A percentile compares a stretch with the other conserved stretches of the same genome.
These are phyloP conservation scores for Paecilomyces niveus DNA, from an alignment of 2,329 filamentous ascomycete species.

Conservation along the genomic window DNA sequence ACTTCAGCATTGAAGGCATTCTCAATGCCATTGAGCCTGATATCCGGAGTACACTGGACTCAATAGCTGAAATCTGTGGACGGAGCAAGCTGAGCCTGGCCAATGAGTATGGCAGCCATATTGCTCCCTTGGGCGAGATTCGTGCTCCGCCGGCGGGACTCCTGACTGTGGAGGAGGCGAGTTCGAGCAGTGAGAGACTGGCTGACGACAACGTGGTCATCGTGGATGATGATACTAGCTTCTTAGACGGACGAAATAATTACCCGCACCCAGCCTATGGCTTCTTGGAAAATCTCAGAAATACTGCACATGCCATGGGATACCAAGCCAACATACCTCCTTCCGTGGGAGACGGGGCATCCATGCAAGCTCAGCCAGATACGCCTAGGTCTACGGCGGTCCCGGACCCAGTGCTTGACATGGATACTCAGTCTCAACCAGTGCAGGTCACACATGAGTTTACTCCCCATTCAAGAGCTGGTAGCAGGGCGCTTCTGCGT, in stretches of 20 bases:
- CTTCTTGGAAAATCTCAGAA: slow-evolving; percentile 27
- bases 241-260: slow-evolving; percentile 27
- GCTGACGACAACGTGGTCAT: slow-evolving; percentile 29
- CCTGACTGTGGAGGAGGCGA: slow-evolving; percentile 38
- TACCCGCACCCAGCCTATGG: slow-evolving; percentile 30
- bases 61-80: slow-evolving; percentile 58
- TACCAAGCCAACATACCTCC: slow-evolving; percentile 12
- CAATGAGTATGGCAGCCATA: slow-evolving; percentile 56
- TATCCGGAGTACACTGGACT: slow-evolving; percentile 51
- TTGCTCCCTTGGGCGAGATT: slow-evolving; percentile 56
- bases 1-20: slow-evolving; percentile 51
- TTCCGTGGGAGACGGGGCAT: slow-evolving; percentile 11
- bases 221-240: slow-evolving; percentile 32
- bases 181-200: slow-evolving; percentile 28
- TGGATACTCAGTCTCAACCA: slow-evolving; percentile 1
- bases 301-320: slow-evolving; percentile 13
- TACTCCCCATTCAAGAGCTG: slow-evolving; percentile 16
- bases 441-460: slow-evolving; percentile 20
- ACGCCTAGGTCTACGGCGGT: slow-evolving; percentile 6
- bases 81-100: slow-evolving; percentile 55
- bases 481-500: slow-evolving; percentile 23
- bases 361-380: slow-evolving; percentile 8
- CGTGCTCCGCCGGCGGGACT: slow-evolving; percentile 28
- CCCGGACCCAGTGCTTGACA: slow-evolving; percentile 1
- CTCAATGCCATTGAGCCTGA: slow-evolving; percentile 52